Conservation (phyloP, 352 stramenopile species). For the Globisporangium mamillatum region DNA sequence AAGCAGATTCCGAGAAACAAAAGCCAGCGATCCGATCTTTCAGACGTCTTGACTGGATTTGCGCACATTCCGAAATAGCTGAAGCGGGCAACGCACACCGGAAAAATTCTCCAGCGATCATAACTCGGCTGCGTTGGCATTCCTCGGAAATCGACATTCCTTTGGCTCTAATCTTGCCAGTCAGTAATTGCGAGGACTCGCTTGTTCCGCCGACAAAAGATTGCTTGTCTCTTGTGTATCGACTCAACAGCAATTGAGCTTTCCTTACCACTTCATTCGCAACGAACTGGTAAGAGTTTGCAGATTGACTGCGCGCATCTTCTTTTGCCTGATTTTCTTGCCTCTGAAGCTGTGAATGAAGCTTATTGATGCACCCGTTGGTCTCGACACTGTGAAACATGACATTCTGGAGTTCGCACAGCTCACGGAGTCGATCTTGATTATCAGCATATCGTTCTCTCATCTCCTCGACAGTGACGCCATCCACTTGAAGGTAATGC, state of each 20-base stretch:
- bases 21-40: constrained; percentile 35
- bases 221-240: constrained; percentile 17
- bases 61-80: constrained; percentile 25
- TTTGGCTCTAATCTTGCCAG: background rate
- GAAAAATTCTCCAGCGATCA: constrained; percentile 31
- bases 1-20: constrained; percentile 23
- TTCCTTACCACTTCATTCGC: constrained; percentile 28
- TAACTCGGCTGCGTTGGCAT: background rate
- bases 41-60: constrained; percentile 32
- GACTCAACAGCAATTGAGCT: constrained; percentile 28
- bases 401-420: constrained; percentile 49
- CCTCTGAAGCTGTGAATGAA: constrained; percentile 30
- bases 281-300: constrained; percentile 30
- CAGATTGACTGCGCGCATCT: background rate
- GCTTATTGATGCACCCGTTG: constrained; percentile 31
- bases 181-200: background rate
- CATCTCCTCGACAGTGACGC: constrained; percentile 38
- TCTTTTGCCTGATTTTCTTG: constrained; percentile 13
- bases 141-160: background rate
- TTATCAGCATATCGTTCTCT: constrained; percentile 56
- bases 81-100: constrained; percentile 23
- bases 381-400: constrained; percentile 34
- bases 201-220: background rate
- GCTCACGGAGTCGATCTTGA: constrained; percentile 38
- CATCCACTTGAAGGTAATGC: constrained; percentile 43